phyloP scores from a whole-genome alignment of 805 yeast genomes.

The Ogataea kodamae region DNA sequence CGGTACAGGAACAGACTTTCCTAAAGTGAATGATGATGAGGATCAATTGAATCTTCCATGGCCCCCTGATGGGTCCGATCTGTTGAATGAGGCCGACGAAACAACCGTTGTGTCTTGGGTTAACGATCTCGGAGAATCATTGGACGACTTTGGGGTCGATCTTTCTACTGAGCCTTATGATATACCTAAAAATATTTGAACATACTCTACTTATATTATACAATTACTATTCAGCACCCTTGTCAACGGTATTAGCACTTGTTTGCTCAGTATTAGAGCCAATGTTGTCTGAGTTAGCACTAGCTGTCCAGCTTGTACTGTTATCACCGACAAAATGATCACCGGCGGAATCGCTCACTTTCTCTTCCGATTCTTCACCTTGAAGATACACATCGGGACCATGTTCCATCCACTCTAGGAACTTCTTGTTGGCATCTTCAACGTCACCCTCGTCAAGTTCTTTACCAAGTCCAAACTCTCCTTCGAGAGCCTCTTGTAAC shows the following conservation, averaged over 20 bases:
- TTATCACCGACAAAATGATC: constrained; percentile 14
- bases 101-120: constrained; percentile 45
- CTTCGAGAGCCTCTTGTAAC: constrained; percentile 42
- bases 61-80: constrained; percentile 83
- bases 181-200: constrained; percentile 11
- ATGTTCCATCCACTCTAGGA: constrained; percentile 35
- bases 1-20: constrained; percentile 58
- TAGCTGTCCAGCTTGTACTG: constrained; percentile 15
- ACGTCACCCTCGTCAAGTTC: constrained; percentile 41
- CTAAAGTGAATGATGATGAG: constrained; percentile 52
- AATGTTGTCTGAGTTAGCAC: constrained; percentile 15
- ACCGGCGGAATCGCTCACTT: constrained; percentile 13
- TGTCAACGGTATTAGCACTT: constrained; percentile 12
- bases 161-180: constrained; percentile 47
- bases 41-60: constrained; percentile 74
- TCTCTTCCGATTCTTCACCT: constrained; percentile 22
- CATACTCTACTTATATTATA: constrained; percentile 6
- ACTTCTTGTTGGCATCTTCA: constrained; percentile 30
- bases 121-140: constrained; percentile 78
- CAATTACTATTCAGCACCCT: constrained; percentile 7
- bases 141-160: constrained; percentile 89
- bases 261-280: constrained; percentile 12
- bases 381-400: constrained; percentile 37
- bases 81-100: constrained; percentile 1
- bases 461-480: constrained; percentile 55